Evolutionary conservation across 2,329 filamentous ascomycete genomes (phyloP).

Genomic region (Fusarium phyllophilum): DNA sequence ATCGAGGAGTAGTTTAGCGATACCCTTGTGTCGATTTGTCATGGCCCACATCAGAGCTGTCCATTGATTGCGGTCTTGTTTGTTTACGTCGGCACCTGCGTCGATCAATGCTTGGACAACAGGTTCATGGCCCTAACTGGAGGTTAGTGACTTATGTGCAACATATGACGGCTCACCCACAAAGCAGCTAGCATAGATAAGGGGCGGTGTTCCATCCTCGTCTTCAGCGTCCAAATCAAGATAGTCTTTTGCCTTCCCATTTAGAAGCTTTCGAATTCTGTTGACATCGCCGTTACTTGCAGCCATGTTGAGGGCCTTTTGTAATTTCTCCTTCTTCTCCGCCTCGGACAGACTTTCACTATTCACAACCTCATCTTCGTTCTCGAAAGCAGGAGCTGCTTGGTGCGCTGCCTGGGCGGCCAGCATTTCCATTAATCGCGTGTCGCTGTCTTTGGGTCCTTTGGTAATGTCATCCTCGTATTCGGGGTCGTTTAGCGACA

Average conservation of each 20-base stretch:
- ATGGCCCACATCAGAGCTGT: conserved; percentile 99
- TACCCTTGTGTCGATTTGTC: conserved; percentile 97
- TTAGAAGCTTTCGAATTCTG: conserved; percentile 79
- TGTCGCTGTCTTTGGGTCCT: conserved; percentile 78
- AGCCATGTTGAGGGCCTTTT: conserved; percentile 92
- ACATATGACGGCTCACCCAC: conserved; percentile 60
- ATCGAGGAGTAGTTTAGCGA: conserved; percentile 91
- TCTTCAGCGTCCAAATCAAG: conserved; percentile 89
- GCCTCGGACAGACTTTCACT: conserved; percentile 77
- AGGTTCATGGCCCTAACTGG: conserved; percentile 79
- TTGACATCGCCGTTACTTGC: conserved; percentile 94
- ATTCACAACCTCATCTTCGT: conserved; percentile 81
- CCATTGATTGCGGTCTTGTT: conserved; percentile 96
- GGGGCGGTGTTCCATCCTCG: conserved; percentile 92
- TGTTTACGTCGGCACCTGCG: conserved; percentile 88
- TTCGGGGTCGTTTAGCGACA: conserved; percentile 84
- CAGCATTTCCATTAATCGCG: conserved; percentile 93
- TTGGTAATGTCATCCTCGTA: conserved; percentile 71
- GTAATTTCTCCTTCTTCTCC: conserved; percentile 83
- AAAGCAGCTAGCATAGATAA: conserved; percentile 99
- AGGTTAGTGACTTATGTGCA: conserved; percentile 4
- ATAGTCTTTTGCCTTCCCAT: conserved; percentile 76
- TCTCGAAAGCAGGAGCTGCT: conserved; percentile 75
- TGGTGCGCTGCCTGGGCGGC: conserved; percentile 89
- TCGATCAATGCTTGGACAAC: conserved; percentile 87